Conservation (phyloP, 2,329 filamentous ascomycete species). For the Microcyclosporella mali region DNA sequence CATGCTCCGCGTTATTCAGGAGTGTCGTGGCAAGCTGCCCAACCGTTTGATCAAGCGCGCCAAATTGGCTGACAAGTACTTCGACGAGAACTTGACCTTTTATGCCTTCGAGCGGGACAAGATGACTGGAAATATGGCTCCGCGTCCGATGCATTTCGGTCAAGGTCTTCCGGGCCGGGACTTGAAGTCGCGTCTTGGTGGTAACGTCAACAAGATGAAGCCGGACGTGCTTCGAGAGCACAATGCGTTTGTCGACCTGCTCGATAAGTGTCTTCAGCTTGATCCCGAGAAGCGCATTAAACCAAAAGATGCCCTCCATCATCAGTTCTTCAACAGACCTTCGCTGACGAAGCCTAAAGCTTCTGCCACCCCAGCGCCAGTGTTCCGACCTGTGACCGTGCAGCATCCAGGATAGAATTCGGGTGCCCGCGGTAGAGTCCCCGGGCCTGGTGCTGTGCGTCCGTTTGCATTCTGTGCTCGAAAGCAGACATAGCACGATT, state of each 20-base stretch:
- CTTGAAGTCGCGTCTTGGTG: constrained; percentile 70
- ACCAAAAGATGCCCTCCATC: constrained; percentile 75
- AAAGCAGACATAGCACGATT: too few relatives aligned
- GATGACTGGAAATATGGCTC: constrained; percentile 71
- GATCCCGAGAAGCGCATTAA: constrained; percentile 91
- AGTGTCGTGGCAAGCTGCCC: constrained; percentile 86
- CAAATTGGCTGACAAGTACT: constrained; percentile 68
- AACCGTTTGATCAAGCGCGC: constrained; percentile 83
- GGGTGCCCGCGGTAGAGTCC: constrained; percentile 1
- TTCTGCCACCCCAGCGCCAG: constrained; percentile 2
- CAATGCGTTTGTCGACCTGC: constrained; percentile 74
- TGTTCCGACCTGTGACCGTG: constrained; percentile 13
- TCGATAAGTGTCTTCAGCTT: constrained; percentile 80
- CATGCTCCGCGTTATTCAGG: constrained; percentile 95
- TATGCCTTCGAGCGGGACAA: constrained; percentile 80
- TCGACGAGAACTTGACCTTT: constrained; percentile 64
- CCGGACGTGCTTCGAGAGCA: constrained; percentile 72
- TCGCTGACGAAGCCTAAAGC: constrained; percentile 9
- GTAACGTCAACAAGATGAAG: constrained; percentile 60
- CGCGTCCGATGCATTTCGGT: constrained; percentile 58
- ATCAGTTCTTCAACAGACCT: constrained; percentile 66
- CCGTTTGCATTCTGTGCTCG: too few relatives aligned
- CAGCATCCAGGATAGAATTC: constrained; percentile 15
- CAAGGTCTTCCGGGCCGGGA: constrained; percentile 63
- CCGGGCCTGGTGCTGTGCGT: background rate